Evolutionary conservation across 495 filamentous ascomycete species (phyloP).

Genomic region (Corynascus novoguineensis): DNA sequence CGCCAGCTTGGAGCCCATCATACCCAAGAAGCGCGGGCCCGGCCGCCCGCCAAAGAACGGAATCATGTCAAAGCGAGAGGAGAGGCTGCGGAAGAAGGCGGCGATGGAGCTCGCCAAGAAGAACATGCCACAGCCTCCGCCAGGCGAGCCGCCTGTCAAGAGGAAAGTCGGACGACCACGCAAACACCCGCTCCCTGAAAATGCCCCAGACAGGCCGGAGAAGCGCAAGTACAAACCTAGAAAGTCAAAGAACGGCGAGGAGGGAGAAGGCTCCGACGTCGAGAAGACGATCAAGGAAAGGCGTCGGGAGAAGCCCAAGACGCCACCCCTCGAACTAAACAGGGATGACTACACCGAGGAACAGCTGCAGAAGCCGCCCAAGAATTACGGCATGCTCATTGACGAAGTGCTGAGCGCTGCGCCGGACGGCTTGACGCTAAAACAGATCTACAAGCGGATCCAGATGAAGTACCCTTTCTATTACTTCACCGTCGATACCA

Average conservation of each 20-base stretch:
- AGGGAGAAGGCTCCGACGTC: constrained; percentile 41
- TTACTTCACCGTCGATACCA: constrained; percentile 71
- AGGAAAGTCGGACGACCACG: constrained; percentile 56
- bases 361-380: constrained; percentile 74
- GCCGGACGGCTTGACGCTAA: constrained; percentile 69
- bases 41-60: constrained; percentile 88
- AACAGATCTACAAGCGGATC: constrained; percentile 89
- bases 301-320: constrained; percentile 57
- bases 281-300: constrained; percentile 51
- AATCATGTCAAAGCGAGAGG: constrained; percentile 83
- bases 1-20: constrained; percentile 27
- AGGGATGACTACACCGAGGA: constrained; percentile 75
- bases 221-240: constrained; percentile 76
- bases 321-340: constrained; percentile 54
- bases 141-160: constrained; percentile 45
- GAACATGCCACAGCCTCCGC: constrained; percentile 38
- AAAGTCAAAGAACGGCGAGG: constrained; percentile 55
- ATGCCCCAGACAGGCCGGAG: constrained; percentile 54
- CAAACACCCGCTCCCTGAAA: constrained; percentile 52
- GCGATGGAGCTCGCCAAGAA: constrained; percentile 46
- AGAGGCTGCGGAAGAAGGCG: constrained; percentile 60
- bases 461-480: constrained; percentile 86
- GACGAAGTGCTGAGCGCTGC: constrained; percentile 80
- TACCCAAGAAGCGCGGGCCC: constrained; percentile 69
- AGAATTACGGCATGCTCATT: constrained; percentile 86